A percentile compares a stretch with the other conserved stretches of the same genome.
Evolutionary conservation across 805 yeast genomes (phyloP).

Genomic region (Saccharomyces kudriavzevii): DNA sequence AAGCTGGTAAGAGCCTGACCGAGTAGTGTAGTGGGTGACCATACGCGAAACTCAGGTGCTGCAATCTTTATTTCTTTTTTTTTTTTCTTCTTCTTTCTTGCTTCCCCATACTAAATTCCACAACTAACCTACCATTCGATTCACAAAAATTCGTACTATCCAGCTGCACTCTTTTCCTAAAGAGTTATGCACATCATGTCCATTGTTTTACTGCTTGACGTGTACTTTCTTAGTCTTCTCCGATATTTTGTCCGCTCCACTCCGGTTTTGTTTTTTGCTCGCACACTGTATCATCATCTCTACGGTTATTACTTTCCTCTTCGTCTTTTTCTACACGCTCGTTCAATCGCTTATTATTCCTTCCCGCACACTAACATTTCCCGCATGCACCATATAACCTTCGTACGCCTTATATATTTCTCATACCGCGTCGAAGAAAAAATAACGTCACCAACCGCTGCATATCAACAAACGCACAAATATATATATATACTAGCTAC

Average conservation of each 20-base stretch:
- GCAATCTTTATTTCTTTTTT: slow-evolving; percentile 33
- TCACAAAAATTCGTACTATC: background rate
- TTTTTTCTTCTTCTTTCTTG: background rate
- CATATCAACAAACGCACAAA: background rate
- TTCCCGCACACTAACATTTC: slow-evolving; percentile 4
- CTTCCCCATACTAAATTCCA: background rate
- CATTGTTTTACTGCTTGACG: background rate
- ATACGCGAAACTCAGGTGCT: slow-evolving; percentile 51
- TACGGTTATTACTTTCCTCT: background rate
- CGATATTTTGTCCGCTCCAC: background rate
- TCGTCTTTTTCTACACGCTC: background rate
- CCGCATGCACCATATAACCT: background rate
- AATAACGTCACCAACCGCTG: background rate
- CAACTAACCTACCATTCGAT: background rate
- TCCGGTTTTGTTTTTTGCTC: background rate
- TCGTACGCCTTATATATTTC: background rate
- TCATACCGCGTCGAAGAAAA: background rate
- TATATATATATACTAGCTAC: background rate
- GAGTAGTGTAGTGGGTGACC: slow-evolving; percentile 53
- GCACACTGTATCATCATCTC: slow-evolving; percentile 5
- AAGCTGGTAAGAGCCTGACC: slow-evolving; percentile 51
- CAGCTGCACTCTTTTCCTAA: background rate
- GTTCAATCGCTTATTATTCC: background rate
- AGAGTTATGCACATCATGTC: background rate
- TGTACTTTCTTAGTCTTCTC: background rate